Base-by-base conservation (phyloP, 2,329 filamentous ascomycete species). In the Parafenestella ontariensis region DNA sequence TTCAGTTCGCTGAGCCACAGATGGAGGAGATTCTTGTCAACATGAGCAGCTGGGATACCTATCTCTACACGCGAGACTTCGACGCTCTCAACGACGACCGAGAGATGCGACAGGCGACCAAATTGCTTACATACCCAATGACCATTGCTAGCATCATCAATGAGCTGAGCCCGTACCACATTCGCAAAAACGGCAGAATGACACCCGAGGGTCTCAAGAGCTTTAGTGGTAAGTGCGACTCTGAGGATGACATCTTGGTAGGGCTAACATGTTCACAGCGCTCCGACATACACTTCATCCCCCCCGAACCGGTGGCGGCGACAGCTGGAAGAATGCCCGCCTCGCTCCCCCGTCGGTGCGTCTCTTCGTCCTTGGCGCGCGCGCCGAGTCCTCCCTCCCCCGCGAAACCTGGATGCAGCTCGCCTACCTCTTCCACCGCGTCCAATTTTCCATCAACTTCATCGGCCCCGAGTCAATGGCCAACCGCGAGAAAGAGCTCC, bases 11-110 rank as follows among this genome's bases (percentile, higher is more conserved):
- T 0, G 91, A 89, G 13, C 83, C 88, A 49, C 93, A 97, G 78
- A 87, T 97, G 74, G 93, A 97, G 62, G 94, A 97, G 74, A 91
- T 92, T 29, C 83, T 95, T 62, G 87, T 97, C 63, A 99, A 99
- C 77, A 93, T 99, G 90, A 96, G 90, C 39, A 99, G 96, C 76
- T 99, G 95, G 95, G 95, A 99, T 76, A 98, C 95, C 0, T 91
- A 96, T 66, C 81, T 99, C 71, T 99, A 96, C 74, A 96, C 92
- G 3, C 85, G 95, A 69, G 89, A 96, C 68, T 98, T 95, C 69
- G 85, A 89, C 62, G 96, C 96, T 5, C 88, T 99, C 71, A 92
- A 99, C 74, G 87, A 92, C 58, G 93, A 96, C 73, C 86, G 94
- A 54, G 89, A 88, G 69, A 90, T 99, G 87, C 85, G 95, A 56